Base-by-base conservation (phyloP, 371 early-diverging fungal species). In the Syncephalastrum contaminatum region DNA sequence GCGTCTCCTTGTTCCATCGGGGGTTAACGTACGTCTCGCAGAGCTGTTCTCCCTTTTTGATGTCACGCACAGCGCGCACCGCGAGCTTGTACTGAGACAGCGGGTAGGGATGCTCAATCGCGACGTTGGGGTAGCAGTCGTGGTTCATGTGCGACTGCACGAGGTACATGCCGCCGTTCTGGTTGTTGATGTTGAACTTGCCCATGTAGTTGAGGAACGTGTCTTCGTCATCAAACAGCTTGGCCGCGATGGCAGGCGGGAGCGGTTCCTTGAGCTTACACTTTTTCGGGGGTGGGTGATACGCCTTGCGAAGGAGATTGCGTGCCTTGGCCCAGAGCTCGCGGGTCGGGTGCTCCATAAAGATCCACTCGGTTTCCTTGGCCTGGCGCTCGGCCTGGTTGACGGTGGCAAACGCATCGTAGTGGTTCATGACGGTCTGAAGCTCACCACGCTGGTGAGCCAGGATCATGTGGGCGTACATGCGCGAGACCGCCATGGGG, bases 181-280 rank as follows among this genome's bases (percentile, higher is more conserved):
- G 87, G 58, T 86, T 84, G 62, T 86, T 86, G 60, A 86, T 78
- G 63, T 84, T 83, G 70, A 82, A 86, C 59, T 83, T 77, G 44
- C 87, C 87, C 18, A 86, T 62, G 51, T 78, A 81, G 20, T 80
- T 73, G 45, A 86, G 70, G 56, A 81, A 86, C 2, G 82, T 82
- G 40, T 80, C 75, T 48, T 75, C 76, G 54, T 83, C 76, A 6
- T 83, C 74, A 59, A 86, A 84, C 19, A 84, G 54, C 14, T 66
- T 53, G 12, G 67, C 54, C 8, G 65, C 58, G 24, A 86, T 43
- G 30, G 61, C 63, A 4, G 75, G 74, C 3, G 83, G 83, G 36
- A 84, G 58, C 3, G 82, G 76, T 22, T 79, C 75, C 24, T 77
- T 78, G 55, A 86, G 70, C 51, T 76, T 77, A 45, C 81, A 70